Percentiles rank a stretch among this genome's conserved stretches.
Conservation (phyloP, 1,139 yeast genomes). For the Dujonia santamariae region DNA sequence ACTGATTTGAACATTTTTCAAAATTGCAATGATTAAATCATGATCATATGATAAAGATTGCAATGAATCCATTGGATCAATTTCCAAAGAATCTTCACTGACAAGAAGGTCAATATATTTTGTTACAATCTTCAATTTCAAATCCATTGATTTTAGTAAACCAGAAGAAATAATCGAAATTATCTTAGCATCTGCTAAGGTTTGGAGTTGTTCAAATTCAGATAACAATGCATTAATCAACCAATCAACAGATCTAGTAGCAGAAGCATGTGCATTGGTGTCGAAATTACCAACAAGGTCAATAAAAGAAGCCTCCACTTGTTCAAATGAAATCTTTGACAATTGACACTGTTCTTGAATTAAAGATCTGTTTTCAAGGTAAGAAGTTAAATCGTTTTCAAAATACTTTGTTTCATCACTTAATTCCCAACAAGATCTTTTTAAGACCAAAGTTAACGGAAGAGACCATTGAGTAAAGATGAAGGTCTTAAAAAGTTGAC, state of each 20-base stretch:
- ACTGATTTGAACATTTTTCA: constrained; percentile 48
- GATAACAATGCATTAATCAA: constrained; percentile 52
- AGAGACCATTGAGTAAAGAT: constrained; percentile 45
- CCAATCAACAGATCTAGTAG: constrained; percentile 53
- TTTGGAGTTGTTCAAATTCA: constrained; percentile 37
- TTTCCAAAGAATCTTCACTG: constrained; percentile 28
- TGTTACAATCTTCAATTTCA: constrained; percentile 55
- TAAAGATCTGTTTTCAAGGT: neutral
- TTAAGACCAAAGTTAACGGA: constrained; percentile 30
- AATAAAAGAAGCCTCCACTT: constrained; percentile 49
- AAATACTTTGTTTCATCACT: constrained; percentile 16
- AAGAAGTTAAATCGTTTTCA: constrained; percentile 1
- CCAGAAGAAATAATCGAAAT: no score
- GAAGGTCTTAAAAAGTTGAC: constrained; percentile 36
- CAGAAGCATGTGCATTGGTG: constrained; percentile 6
- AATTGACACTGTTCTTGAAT: neutral
- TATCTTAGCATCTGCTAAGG: constrained; percentile 57
- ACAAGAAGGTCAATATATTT: constrained; percentile 54
- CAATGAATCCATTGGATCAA: constrained; percentile 55
- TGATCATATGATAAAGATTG: constrained; percentile 45
- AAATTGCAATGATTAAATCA: constrained; percentile 44
- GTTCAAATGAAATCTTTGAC: constrained; percentile 25
- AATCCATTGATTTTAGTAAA: constrained; percentile 51
- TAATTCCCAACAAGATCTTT: constrained; percentile 32
- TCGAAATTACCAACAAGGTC: constrained; percentile 44